phyloP scores from a whole-genome alignment of 495 filamentous ascomycete genomes.

The Penicillium ucsense region DNA sequence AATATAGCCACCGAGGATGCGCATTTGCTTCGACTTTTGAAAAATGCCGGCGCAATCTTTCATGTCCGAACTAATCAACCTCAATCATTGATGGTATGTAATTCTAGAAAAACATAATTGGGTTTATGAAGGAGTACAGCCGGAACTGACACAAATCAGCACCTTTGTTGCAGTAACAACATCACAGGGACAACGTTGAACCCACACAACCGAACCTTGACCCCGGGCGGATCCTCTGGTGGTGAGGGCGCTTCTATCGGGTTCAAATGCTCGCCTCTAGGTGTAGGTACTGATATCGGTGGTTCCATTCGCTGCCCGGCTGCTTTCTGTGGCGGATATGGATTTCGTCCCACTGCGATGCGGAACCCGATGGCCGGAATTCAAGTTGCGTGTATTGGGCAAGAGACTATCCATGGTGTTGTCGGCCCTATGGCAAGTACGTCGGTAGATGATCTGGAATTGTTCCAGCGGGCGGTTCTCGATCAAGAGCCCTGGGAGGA shows the following conservation, averaged over 20 bases:
- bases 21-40: conserved; percentile 22
- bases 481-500: conserved; percentile 51
- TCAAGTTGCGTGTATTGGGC: conserved; percentile 39
- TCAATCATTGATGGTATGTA: conserved; percentile 33
- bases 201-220: conserved; percentile 47
- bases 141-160: conserved; percentile 15
- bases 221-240: conserved; percentile 53
- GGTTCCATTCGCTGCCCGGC: conserved; percentile 53
- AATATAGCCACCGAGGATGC: conserved; percentile 27
- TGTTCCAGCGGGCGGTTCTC: conserved; percentile 54
- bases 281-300: conserved; percentile 59
- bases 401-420: conserved; percentile 50
- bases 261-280: conserved; percentile 50
- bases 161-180: conserved; percentile 46
- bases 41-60: conserved; percentile 44
- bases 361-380: conserved; percentile 40
- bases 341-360: conserved; percentile 45
- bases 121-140: background rate
- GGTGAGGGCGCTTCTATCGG: conserved; percentile 60
- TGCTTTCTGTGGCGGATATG: conserved; percentile 48
- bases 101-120: too few species aligned
- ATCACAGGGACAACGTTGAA: conserved; percentile 56
- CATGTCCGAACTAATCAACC: conserved; percentile 59
- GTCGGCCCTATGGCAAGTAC: conserved; percentile 52
- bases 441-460: conserved; percentile 49